Evolutionary conservation across 1,139 yeast species (phyloP), one percentile per base, ranked within the genome.

Genomic region (Yamadazyma blattariae): DNA sequence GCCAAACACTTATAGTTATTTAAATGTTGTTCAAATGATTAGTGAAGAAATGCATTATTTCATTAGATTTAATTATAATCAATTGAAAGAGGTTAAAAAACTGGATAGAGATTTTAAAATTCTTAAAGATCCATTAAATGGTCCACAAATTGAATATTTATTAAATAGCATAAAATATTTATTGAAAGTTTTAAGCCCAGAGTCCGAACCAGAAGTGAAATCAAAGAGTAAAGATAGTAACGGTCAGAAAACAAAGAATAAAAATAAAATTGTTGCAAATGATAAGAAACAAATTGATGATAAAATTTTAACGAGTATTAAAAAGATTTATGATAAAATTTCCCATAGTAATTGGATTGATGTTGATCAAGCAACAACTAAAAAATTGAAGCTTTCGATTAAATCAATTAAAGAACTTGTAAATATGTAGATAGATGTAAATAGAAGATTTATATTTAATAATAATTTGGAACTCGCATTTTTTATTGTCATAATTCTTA

Each of bases 11-110:
- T 15, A 23, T 12, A 28, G 36, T 11, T 39, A 39, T 29, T 30
- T 27, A 12, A 21, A 51, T 10, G 42, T 66, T 0, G 60, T 67
- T 39, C 50, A 63, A 2, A 51, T 57, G 28, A 55, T 70, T 32
- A 52, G 52, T 39, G 57, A 60, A 18, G 71, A 67, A 35, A 38
- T 68, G 12, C 58, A 61, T 38, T 60, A 64, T 38, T 62, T 53
- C 45, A 59, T 59, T 32, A 70, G 66, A 39, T 52, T 42, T 34
- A 63, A 66, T 35, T 52, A 47, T 30, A 61, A 61, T 25, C 16
- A 33, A 6, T 15, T 29, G 12, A 33, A 33, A 20, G 27, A 29
- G n/a, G 15, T 22, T 16, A 30, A 25, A 22, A 35, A 27, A 10
- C n/a, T 14, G 11, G 22, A 27, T 14, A 16, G 13, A 11, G 19